Base-by-base conservation (phyloP, 192 early-diverging fungal species). In the Globomyces pollinis-pini region DNA sequence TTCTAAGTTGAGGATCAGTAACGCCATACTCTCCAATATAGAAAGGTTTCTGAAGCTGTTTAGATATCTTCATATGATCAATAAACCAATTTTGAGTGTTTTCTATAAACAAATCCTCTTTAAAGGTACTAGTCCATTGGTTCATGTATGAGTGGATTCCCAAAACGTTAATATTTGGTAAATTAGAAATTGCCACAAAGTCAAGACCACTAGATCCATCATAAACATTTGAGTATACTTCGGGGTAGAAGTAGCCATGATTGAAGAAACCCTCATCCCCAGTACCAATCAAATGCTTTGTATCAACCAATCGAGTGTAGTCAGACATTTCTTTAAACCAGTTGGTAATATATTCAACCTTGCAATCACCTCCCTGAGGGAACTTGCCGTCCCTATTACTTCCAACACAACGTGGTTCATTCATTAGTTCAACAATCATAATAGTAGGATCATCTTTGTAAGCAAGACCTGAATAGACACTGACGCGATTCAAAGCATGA, bases 371-470 rank as follows among this genome's bases (percentile, higher is more conserved):
- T 20, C 32, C 50, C 20, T 61, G 21, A 21, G 41, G 16, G 18
- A 26, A 34, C 12, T 64, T 55, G 70, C 20, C 33, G 11, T 55
- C 6, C 23, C 24, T 31, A 23, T 33, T 57, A 38, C 28, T 15
- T 6, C 35, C 44, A 23, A 43, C 29, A 12, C 39, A 63, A 9
- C 71, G 41, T 9, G 71, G 69, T 57, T 80, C 78, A 58, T 80
- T 80, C 34, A 74, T 72, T 2, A 69, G 50, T 50, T 79, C 63
- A 70, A 69, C 68, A 7, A 59, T 70, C 30, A 73, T 43, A 33
- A 80, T 64, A 12, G 70, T 57, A 3, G 72, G 61, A 38, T 80
- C 78, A 45, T 70, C 50, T 3, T 65, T 43, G 60, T 80, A 80
- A 5, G 31, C 35, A 11, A 59, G 9, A 7, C 67, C 65, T 18